phyloP scores from a whole-genome alignment of 345 rosid genomes.

The Salix koriyanagi region DNA sequence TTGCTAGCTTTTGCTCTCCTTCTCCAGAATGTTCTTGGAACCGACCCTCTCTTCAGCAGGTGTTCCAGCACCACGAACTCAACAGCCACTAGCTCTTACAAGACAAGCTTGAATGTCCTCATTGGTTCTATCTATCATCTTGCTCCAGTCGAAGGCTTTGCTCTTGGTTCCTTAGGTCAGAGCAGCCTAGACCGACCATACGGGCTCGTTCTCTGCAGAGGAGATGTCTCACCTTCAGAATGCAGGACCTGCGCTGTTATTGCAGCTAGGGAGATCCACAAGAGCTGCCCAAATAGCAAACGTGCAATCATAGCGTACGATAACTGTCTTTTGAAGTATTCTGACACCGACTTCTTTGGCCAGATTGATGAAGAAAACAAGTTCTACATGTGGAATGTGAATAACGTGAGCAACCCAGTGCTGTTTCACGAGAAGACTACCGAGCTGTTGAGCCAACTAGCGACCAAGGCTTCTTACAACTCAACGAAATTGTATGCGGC shows the following conservation, averaged over 20 bases:
- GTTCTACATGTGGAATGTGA: constrained; percentile 36
- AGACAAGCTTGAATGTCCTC: not conserved
- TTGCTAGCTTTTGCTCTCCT: not conserved
- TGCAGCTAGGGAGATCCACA: constrained; percentile 40
- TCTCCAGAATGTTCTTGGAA: not conserved
- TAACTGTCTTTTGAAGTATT: constrained; percentile 60
- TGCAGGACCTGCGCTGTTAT: constrained; percentile 46
- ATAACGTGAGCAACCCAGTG: not conserved
- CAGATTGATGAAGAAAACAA: constrained; percentile 38
- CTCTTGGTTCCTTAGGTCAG: no score
- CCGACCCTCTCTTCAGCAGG: not conserved
- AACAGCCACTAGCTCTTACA: not conserved
- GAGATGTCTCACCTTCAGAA: constrained; percentile 43
- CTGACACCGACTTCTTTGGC: constrained; percentile 45
- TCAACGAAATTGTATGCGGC: no score
- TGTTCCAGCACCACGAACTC: not conserved
- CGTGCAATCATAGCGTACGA: constrained; percentile 55
- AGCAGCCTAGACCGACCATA: no score
- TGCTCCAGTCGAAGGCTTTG: constrained; percentile 8
- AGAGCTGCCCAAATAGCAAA: constrained; percentile 46
- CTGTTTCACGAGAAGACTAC: not conserved
- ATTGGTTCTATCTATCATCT: not conserved
- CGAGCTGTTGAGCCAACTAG: not conserved
- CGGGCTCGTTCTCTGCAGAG: constrained; percentile 33
- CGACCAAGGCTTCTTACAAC: not conserved